Evolutionary conservation across 257 asterid species (phyloP).

Genomic region (Datura wrightii): DNA sequence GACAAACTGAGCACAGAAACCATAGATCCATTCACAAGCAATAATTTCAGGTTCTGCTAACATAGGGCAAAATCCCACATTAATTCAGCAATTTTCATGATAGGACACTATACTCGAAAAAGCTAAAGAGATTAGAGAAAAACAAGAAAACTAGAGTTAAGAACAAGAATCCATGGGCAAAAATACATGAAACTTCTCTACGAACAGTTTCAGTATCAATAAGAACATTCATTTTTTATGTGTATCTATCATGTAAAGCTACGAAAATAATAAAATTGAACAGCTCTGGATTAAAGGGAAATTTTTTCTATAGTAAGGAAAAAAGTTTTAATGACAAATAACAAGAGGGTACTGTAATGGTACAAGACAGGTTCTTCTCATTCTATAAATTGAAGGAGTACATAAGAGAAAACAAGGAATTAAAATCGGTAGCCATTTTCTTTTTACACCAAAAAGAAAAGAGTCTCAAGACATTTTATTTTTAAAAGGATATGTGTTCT

Average conservation of each 20-base stretch:
- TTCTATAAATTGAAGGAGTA: neutral
- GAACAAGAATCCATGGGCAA: neutral
- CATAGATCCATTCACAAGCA: constrained; percentile 8
- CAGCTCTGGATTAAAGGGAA: neutral
- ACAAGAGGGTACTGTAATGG: neutral
- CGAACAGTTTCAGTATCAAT: neutral
- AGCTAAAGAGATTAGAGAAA: neutral
- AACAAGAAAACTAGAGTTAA: constrained; percentile 18
- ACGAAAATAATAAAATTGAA: neutral
- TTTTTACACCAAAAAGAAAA: neutral
- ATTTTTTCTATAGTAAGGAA: neutral
- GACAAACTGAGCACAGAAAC: constrained; percentile 47
- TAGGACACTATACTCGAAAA: neutral
- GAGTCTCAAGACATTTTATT: neutral
- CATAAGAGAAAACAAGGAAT: neutral
- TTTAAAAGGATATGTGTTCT: neutral
- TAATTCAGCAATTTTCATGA: constrained; percentile 21
- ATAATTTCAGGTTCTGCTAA: constrained; percentile 12
- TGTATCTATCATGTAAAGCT: neutral
- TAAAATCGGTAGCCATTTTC: neutral
- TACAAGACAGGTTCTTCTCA: constrained; percentile 4
- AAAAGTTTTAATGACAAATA: neutral
- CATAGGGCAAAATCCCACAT: neutral
- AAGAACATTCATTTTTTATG: neutral
- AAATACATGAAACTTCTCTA: constrained; percentile 1